Conservation (phyloP, 75 land plant genomes). For the Pinus taeda region DNA sequence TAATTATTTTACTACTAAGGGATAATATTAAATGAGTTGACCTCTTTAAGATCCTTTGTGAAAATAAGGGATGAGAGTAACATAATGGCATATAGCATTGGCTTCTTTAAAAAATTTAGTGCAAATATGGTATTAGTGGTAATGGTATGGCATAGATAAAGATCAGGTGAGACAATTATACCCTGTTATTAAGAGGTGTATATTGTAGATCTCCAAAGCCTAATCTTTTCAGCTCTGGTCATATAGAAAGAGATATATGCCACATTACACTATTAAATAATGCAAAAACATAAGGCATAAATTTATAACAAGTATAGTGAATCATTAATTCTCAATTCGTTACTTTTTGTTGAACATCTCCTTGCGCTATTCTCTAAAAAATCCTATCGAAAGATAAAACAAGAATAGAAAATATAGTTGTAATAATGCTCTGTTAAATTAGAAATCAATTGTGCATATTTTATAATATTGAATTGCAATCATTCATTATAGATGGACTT, state of each 20-base stretch:
- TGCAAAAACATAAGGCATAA: not conserved
- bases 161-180: too few relatives aligned
- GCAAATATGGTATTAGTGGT: not conserved
- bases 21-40: too few relatives aligned
- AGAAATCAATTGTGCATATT: not conserved
- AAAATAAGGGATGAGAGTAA: too few relatives aligned
- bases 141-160: not conserved
- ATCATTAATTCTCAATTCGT: constrained; percentile 70
- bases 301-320: not conserved
- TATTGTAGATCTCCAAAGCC: too few relatives aligned
- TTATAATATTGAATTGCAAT: not conserved
- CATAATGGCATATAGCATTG: too few relatives aligned
- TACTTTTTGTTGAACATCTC: constrained; percentile 92
- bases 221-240: too few relatives aligned
- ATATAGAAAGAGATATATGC: not conserved
- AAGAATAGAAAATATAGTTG: not conserved
- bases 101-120: too few relatives aligned
- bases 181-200: too few relatives aligned
- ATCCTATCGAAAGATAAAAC: constrained; percentile 45
- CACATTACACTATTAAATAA: not conserved
- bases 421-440: not conserved
- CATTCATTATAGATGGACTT: not conserved
- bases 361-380: constrained; percentile 91
- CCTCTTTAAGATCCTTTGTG: too few relatives aligned
- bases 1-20: too few relatives aligned